Percentiles rank a stretch among this genome's conserved stretches.
These are phyloP conservation scores for Ogataea hybrid DNA, from an alignment of 1,139 yeast species.

Conservation along the genomic window DNA sequence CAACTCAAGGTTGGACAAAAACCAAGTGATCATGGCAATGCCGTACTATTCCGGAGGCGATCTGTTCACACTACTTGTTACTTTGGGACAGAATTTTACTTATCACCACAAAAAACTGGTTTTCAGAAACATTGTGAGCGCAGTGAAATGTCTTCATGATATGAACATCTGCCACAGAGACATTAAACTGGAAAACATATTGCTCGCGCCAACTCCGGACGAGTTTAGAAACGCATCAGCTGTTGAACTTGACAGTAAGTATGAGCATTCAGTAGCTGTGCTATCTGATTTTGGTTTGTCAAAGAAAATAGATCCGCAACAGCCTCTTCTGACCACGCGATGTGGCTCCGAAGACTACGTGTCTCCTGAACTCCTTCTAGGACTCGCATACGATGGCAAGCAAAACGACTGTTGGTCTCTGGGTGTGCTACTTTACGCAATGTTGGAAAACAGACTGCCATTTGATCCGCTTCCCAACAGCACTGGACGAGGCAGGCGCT, in stretches of 20 bases:
- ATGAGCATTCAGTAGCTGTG: slow-evolving; percentile 47
- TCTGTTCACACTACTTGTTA: slow-evolving; percentile 59
- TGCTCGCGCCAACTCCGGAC: slow-evolving; percentile 37
- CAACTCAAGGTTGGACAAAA: slow-evolving; percentile 28
- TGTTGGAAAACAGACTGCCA: slow-evolving; percentile 83
- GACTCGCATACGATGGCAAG: slow-evolving; percentile 85
- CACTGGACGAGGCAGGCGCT: slow-evolving; percentile 21
- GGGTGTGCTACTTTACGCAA: slow-evolving; percentile 83
- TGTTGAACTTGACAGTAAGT: slow-evolving; percentile 16
- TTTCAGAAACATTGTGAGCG: slow-evolving; percentile 65
- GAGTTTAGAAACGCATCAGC: slow-evolving; percentile 2
- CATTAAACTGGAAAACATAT: slow-evolving; percentile 77
- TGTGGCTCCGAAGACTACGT: slow-evolving; percentile 97
- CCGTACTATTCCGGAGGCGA: slow-evolving; percentile 87
- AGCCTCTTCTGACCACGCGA: slow-evolving; percentile 71
- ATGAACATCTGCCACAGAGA: slow-evolving; percentile 79
- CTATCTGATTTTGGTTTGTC: slow-evolving; percentile 90
- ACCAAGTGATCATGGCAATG: slow-evolving; percentile 56
- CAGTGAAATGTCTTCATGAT: slow-evolving; percentile 72
- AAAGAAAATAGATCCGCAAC: slow-evolving; percentile 54
- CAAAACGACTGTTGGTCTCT: slow-evolving; percentile 92
- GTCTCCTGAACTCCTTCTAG: slow-evolving; percentile 89
- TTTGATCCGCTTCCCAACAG: slow-evolving; percentile 68
- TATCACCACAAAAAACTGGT: slow-evolving; percentile 55
- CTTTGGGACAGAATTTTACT: slow-evolving; percentile 37